Conservation (phyloP, 306 rosid genomes). For the Castanea mollissima region DNA sequence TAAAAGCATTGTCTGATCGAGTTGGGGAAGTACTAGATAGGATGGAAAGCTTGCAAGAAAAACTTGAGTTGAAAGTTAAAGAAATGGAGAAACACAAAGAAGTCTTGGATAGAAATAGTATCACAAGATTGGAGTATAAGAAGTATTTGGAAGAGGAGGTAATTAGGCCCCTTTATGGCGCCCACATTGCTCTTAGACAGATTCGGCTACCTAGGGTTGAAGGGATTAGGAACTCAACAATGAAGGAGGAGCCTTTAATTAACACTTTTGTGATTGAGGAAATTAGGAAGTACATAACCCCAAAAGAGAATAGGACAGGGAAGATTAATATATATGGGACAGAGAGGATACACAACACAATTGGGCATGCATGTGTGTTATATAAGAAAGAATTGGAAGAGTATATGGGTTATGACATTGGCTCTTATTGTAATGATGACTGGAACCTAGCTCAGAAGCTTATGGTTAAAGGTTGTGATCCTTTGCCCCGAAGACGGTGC, state of each 20-base stretch:
- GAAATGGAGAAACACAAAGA: constrained; percentile 60
- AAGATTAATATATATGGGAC: constrained; percentile 58
- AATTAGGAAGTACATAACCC: constrained; percentile 83
- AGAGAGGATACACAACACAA: constrained; percentile 66
- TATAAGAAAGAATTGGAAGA: constrained; percentile 63
- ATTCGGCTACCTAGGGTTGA: constrained; percentile 56
- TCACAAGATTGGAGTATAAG: constrained; percentile 43
- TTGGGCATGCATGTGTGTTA: constrained; percentile 86
- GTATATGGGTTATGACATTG: constrained; percentile 91
- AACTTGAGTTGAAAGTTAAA: constrained; percentile 57
- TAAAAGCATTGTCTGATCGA: constrained; percentile 53
- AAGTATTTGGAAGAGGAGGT: constrained; percentile 66
- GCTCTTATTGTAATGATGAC: constrained; percentile 92
- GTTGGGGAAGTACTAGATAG: constrained; percentile 57
- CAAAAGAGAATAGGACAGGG: constrained; percentile 69
- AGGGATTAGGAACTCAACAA: constrained; percentile 41
- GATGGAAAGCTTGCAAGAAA: constrained; percentile 63
- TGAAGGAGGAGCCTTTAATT: constrained; percentile 75
- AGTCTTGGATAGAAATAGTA: constrained; percentile 24
- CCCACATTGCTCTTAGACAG: constrained; percentile 70
- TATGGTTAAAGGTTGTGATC: constrained; percentile 91
- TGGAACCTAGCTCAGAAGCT: constrained; percentile 86
- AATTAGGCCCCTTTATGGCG: constrained; percentile 69
- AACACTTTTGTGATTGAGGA: constrained; percentile 73
- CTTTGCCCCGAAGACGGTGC: constrained; percentile 85